Conservation (phyloP, 2,329 filamentous ascomycete species). For the Cytospora chrysosperma region DNA sequence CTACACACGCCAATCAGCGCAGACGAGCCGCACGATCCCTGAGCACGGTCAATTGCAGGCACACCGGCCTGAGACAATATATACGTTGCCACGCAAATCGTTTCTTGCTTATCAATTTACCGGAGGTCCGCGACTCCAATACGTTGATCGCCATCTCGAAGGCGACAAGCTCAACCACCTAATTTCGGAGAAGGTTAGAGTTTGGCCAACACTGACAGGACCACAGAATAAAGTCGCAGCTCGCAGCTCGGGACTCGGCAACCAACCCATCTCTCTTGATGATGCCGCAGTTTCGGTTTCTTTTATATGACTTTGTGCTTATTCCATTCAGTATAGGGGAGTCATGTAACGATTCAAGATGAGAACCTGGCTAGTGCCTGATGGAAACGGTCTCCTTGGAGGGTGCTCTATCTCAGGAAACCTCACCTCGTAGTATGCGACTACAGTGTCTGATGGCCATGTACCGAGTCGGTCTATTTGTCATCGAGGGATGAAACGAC, state of each 20-base stretch:
- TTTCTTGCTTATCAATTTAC: not conserved
- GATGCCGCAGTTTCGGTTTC: not conserved
- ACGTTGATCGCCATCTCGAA: not conserved
- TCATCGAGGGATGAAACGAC: not conserved
- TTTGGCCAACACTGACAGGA: not conserved
- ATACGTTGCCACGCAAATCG: not conserved
- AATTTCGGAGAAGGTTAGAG: not conserved
- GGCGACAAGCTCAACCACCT: not conserved
- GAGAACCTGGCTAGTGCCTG: not conserved
- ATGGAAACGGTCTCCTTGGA: not conserved
- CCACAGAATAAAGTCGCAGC: conserved; percentile 19
- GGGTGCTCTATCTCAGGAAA: no score
- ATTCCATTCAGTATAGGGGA: no score
- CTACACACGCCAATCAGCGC: conserved; percentile 6
- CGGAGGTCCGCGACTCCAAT: not conserved
- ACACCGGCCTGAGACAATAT: not conserved
- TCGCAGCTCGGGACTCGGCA: conserved; percentile 8
- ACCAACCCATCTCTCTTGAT: not conserved
- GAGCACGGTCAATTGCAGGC: not conserved
- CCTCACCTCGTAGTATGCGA: not conserved
- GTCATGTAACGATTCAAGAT: not conserved
- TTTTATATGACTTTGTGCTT: no score
- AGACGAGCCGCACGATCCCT: not conserved
- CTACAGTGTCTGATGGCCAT: no score
- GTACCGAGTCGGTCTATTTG: no score